Conservation (phyloP, 345 rosid genomes). For the Abelmoschus esculentus region DNA sequence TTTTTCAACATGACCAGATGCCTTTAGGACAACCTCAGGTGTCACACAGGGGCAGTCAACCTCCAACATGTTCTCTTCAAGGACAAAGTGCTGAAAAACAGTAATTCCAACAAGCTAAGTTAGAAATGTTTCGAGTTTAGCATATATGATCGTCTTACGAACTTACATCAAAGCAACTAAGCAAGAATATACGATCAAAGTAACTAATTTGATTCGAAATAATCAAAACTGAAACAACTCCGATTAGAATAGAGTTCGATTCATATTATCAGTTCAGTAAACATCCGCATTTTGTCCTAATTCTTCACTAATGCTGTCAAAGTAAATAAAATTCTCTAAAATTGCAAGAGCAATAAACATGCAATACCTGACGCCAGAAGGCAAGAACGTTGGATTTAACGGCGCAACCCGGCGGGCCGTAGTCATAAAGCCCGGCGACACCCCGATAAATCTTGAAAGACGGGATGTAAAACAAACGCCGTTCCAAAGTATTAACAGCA, state of each 20-base stretch:
- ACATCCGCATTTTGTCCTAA: neutral
- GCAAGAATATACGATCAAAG: neutral
- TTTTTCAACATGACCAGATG: slow-evolving; percentile 96
- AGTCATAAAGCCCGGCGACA: slow-evolving; percentile 89
- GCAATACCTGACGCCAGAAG: slow-evolving; percentile 94
- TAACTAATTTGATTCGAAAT: too few relatives aligned
- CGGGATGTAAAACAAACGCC: slow-evolving; percentile 72
- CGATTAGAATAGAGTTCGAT: too few relatives aligned
- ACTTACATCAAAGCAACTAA: neutral
- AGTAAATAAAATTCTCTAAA: neutral
- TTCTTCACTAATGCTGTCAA: neutral
- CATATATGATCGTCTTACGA: too few relatives aligned
- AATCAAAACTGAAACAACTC: too few relatives aligned
- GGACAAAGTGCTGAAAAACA: slow-evolving; percentile 72
- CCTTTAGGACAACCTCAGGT: slow-evolving; percentile 87
- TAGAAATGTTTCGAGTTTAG: neutral
- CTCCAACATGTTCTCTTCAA: slow-evolving; percentile 90
- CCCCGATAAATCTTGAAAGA: slow-evolving; percentile 89
- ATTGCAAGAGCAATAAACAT: neutral
- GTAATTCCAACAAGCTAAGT: neutral
- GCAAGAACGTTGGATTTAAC: slow-evolving; percentile 78
- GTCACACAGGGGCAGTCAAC: slow-evolving; percentile 95
- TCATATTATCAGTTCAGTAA: neutral
- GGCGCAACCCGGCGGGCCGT: slow-evolving; percentile 88
- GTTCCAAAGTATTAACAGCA: slow-evolving; percentile 65